These are phyloP conservation scores for Lomentospora prolificans DNA, from an alignment of 2,329 filamentous ascomycete species.

Conservation along the genomic window DNA sequence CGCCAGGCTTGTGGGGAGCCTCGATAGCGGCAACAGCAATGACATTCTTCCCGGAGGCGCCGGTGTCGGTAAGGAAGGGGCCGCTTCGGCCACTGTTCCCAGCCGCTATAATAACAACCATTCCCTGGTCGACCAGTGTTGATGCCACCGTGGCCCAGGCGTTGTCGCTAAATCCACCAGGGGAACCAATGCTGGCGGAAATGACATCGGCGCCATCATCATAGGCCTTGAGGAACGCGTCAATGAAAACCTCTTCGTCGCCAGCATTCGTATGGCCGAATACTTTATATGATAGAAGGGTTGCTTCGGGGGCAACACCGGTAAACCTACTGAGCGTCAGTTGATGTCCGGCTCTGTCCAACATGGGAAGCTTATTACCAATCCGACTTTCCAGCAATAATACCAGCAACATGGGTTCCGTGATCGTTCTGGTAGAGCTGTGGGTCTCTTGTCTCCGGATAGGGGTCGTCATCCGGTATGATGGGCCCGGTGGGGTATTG, in stretches of 20 bases:
- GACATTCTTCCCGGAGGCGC: constrained; percentile 30
- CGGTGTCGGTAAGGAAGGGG: constrained; percentile 33
- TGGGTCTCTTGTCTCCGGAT: constrained; percentile 5
- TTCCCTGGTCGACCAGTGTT: constrained; percentile 31
- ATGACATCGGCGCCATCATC: constrained; percentile 30
- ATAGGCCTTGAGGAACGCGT: constrained; percentile 24
- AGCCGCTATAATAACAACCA: constrained; percentile 39
- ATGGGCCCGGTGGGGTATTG: not conserved
- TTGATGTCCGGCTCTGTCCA: too few species aligned
- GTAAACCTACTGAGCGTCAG: constrained; percentile 5
- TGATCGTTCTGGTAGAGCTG: constrained; percentile 16
- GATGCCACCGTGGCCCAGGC: constrained; percentile 32
- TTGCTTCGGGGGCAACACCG: constrained; percentile 17
- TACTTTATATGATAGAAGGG: constrained; percentile 13
- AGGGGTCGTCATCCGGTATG: constrained; percentile 8
- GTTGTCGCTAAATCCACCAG: constrained; percentile 29
- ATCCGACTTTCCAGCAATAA: constrained; percentile 13
- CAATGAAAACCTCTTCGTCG: constrained; percentile 22
- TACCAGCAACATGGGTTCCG: constrained; percentile 26
- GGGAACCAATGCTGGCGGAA: constrained; percentile 27
- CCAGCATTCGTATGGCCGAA: constrained; percentile 11
- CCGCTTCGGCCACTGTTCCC: constrained; percentile 41
- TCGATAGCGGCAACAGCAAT: constrained; percentile 32
- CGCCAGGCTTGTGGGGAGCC: constrained; percentile 4
- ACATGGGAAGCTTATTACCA: not conserved